These are phyloP conservation scores for Rhynchosporium graminicola DNA, from an alignment of 2,329 filamentous ascomycete genomes.

Conservation along the genomic window DNA sequence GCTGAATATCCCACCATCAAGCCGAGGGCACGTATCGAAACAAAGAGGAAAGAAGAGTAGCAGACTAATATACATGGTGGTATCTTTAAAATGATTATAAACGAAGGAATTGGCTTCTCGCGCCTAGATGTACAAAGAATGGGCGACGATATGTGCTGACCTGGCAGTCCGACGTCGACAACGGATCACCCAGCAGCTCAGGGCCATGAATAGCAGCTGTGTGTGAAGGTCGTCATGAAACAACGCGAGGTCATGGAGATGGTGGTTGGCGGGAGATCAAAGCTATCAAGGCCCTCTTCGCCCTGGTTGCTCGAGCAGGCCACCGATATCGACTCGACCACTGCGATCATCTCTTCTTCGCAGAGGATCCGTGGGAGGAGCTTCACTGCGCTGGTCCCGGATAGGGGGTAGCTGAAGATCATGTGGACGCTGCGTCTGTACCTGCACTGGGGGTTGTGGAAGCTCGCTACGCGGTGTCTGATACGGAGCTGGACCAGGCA, in stretches of 20 bases:
- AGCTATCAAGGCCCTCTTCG: conserved; percentile 19
- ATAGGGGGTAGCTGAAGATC: conserved; percentile 47
- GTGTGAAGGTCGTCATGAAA: not conserved
- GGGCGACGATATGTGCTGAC: conserved; percentile 15
- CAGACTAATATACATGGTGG: conserved; percentile 34
- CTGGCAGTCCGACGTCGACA: not conserved
- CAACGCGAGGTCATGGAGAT: not conserved
- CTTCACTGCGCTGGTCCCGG: conserved; percentile 41
- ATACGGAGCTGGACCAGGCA: conserved; percentile 45
- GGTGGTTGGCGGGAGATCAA: not conserved
- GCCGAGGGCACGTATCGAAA: not conserved
- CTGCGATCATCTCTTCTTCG: conserved; percentile 52
- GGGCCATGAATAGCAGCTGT: not conserved
- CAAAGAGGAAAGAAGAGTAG: conserved; percentile 5
- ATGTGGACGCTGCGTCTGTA: conserved; percentile 39
- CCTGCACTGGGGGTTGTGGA: conserved; percentile 36
- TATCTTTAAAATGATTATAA: conserved; percentile 28
- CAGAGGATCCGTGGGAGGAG: conserved; percentile 32
- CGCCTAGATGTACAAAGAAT: conserved; percentile 31
- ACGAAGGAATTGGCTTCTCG: conserved; percentile 20
- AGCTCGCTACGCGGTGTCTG: conserved; percentile 57
- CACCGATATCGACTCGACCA: conserved; percentile 60
- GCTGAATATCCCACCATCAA: conserved; percentile 8
- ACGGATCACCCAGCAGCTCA: not conserved
- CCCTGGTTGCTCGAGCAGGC: conserved; percentile 59